Base-by-base conservation (phyloP, 441 rosid genomes). In the Syzygium syzygioides region DNA sequence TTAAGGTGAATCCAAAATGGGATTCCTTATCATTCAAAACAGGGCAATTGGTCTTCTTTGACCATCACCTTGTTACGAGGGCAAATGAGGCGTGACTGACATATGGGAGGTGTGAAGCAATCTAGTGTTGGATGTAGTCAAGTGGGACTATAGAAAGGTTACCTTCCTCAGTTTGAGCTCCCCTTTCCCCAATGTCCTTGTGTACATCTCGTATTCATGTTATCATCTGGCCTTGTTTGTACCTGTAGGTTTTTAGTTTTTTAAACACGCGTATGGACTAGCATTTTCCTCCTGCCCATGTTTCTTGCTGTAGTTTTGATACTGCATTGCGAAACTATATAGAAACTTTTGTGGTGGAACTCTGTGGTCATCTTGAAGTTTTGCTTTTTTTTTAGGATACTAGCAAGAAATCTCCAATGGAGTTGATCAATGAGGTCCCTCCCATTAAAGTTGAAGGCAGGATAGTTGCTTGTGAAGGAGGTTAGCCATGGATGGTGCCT, bases 381-480 rank as follows among this genome's bases (percentile, higher is more conserved):
- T 53, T 64, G 19, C 79, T 55, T 79, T 4, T 50, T 48, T 25
- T 9, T 85, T 90, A 96, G 99, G 99, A 97, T 89, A 89, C 95
- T 86, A 94, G 93, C 93, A 97, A 96, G 93, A 98, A 98, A 94
- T 96, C 99, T 89, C 99, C 99, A 66, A 96, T 98, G 99, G 99
- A 98, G 89, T 92, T 98, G 93, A 97, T 98, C 91, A 95, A 94
- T 90, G 99, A 98, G 93, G 98, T 98, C 91, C 99, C 99, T 60
- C 99, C 99, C 19, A 94, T 98, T 91, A 97, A 95, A 92, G 97
- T 98, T 89, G 96, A 94, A 91, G 99, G 98, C 92, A 95, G 99
- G 91, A 96, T 97, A 93, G 98, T 94, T 89, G 99, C 97, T 86
- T 97, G 99, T 90, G 99, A 97, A 93, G 99, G 99, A 95, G 99